Evolutionary conservation across 2,329 filamentous ascomycete species (phyloP), one percentile per base, ranked within the genome.

Genomic region (Neonectria ditissima): DNA sequence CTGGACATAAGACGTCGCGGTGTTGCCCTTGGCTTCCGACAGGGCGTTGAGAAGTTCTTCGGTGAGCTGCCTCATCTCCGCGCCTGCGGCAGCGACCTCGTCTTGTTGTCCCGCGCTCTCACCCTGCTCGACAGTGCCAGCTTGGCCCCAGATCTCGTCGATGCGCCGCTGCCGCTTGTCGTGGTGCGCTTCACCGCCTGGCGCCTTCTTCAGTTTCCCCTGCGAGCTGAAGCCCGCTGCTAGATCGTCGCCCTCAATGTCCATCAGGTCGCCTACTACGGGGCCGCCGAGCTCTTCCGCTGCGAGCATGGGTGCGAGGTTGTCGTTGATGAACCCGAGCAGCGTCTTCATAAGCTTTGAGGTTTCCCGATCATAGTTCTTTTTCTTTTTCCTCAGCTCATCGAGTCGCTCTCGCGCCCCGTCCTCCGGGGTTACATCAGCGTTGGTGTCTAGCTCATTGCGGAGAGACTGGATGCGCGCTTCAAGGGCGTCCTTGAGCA

Each of bases 271-370:
- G 4, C 93, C 92, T 1, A 94, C 92, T 11, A 94, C 90, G 0
- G 93, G 93, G 0, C 93, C 93, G 8, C 93, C 93, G 1, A 94
- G 83, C 73, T 94, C 92, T 79, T 97, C 93, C 1, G 92, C 92
- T 7, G 92, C 93, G 45, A 97, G 82, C 88, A 95, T 92, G 3
- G 86, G 80, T 1, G 91, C 91, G 1, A 97, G 83, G 43, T 88
- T 85, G 45, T 87, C 81, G 65, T 92, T 87, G 61, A 95, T 89
- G 73, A 97, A 97, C 16, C 80, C 81, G 66, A 90, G 87, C 59
- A 97, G 83, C 0, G 87, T 83, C 61, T 84, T 85, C 59, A 91
- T 86, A 16, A 96, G 80, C 44, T 80, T 82, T 2, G 82, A 80
- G 1, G 89, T 90, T 67, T 90, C 86, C 55, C 76, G 80, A 60